Percentiles rank a stretch among this genome's conserved stretches.
Evolutionary conservation across 1,284 basidiomycete genomes (phyloP).

Genomic region (Melampsora larici-populina): DNA sequence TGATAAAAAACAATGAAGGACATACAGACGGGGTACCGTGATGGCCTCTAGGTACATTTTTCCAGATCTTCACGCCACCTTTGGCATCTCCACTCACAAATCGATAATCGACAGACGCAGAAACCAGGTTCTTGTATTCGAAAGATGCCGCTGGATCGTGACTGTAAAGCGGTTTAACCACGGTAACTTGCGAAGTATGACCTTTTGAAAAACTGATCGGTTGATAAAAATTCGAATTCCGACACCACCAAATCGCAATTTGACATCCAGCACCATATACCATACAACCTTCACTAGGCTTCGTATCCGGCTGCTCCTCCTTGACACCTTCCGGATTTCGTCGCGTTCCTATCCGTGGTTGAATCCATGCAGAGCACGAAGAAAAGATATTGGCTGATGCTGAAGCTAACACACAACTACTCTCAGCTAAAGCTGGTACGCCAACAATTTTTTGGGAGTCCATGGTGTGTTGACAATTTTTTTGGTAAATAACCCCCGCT

Average conservation of each 20-base stretch:
- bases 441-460: neutral
- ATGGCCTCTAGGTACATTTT: neutral
- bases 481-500: too few relatives aligned
- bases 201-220: conserved; percentile 23
- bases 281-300: neutral
- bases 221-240: neutral
- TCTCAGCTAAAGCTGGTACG: neutral
- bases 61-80: conserved; percentile 27
- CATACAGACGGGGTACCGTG: neutral
- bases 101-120: neutral
- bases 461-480: too few relatives aligned
- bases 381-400: conserved; percentile 32
- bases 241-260: conserved; percentile 29
- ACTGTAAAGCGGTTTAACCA: conserved; percentile 17
- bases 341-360: neutral
- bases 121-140: neutral
- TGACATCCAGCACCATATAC: conserved; percentile 32
- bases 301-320: neutral
- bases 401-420: neutral
- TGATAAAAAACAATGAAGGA: neutral
- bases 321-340: neutral
- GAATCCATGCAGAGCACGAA: conserved; percentile 20
- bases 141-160: neutral
- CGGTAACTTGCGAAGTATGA: conserved; percentile 16
- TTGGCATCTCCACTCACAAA: conserved; percentile 34